Conservation (phyloP, 192 early-diverging fungal genomes). For the Entomortierella beljakovae region DNA sequence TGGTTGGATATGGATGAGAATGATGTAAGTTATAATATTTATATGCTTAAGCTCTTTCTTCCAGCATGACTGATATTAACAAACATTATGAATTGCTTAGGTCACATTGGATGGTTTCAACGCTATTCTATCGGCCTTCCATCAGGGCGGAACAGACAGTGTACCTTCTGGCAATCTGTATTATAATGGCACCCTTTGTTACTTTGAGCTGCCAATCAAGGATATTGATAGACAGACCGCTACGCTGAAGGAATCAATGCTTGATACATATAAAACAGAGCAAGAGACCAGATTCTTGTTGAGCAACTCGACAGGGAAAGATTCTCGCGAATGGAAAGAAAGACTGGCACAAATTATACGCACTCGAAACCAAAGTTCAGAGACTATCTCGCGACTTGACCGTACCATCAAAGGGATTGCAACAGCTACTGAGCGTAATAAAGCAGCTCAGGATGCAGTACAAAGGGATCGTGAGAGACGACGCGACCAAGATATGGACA, state of each 20-base stretch:
- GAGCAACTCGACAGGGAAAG: slow-evolving; percentile 53
- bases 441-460: slow-evolving; percentile 45
- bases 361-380: slow-evolving; percentile 36
- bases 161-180: slow-evolving; percentile 35
- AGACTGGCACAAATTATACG: slow-evolving; percentile 45
- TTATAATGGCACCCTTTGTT: slow-evolving; percentile 47
- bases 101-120: slow-evolving; percentile 61
- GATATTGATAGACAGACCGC: slow-evolving; percentile 53
- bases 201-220: slow-evolving; percentile 43
- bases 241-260: slow-evolving; percentile 45
- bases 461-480: slow-evolving; percentile 38
- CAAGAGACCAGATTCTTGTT: slow-evolving; percentile 57
- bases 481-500: slow-evolving; percentile 34
- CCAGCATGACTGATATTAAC: too few relatives aligned
- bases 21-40: slow-evolving; percentile 42
- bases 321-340: slow-evolving; percentile 50
- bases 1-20: slow-evolving; percentile 60
- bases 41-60: not conserved
- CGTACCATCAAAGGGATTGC: slow-evolving; percentile 41
- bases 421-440: slow-evolving; percentile 30
- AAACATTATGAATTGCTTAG: too few relatives aligned
- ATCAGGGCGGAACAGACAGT: slow-evolving; percentile 48
- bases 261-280: slow-evolving; percentile 54
- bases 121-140: slow-evolving; percentile 48
- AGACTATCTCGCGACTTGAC: slow-evolving; percentile 35